A percentile compares a stretch with the other conserved stretches of the same genome.
Evolutionary conservation across 2,329 filamentous ascomycete genomes (phyloP).

Genomic region (Pseudonectria buxi): DNA sequence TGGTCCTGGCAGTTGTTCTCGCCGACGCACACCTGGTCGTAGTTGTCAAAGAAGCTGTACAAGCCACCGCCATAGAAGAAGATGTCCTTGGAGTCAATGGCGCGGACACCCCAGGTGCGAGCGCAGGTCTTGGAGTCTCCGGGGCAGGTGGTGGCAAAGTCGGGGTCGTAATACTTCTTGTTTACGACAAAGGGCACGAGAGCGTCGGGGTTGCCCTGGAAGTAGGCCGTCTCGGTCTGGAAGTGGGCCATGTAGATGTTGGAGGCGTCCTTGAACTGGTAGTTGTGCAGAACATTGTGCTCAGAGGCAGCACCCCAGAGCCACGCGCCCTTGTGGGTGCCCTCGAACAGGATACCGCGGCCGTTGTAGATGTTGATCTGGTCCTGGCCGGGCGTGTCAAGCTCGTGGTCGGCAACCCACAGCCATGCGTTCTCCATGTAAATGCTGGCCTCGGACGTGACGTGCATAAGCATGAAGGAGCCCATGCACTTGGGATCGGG

Average conservation of each 20-base stretch:
- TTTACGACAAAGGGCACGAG: conserved; percentile 57
- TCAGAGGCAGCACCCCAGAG: conserved; percentile 69
- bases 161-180: conserved; percentile 56
- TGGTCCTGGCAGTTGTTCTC: conserved; percentile 68
- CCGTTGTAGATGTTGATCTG: conserved; percentile 87
- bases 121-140: conserved; percentile 47
- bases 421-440: conserved; percentile 90
- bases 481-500: conserved; percentile 65
- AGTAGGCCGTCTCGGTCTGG: conserved; percentile 86
- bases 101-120: conserved; percentile 71
- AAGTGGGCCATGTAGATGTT: conserved; percentile 78
- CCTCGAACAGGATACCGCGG: conserved; percentile 75
- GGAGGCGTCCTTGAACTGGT: conserved; percentile 70
- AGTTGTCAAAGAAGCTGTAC: conserved; percentile 82
- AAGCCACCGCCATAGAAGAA: conserved; percentile 67
- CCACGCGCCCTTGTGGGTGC: conserved; percentile 62
- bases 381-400: conserved; percentile 65
- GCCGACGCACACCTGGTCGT: conserved; percentile 61
- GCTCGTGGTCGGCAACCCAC: conserved; percentile 87
- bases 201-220: conserved; percentile 75
- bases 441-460: conserved; percentile 55
- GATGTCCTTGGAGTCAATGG: conserved; percentile 60
- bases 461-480: conserved; percentile 63
- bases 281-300: conserved; percentile 69
- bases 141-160: conserved; percentile 52